Evolutionary conservation across 805 yeast genomes (phyloP).

Genomic region (Yamadazyma endophytica): DNA sequence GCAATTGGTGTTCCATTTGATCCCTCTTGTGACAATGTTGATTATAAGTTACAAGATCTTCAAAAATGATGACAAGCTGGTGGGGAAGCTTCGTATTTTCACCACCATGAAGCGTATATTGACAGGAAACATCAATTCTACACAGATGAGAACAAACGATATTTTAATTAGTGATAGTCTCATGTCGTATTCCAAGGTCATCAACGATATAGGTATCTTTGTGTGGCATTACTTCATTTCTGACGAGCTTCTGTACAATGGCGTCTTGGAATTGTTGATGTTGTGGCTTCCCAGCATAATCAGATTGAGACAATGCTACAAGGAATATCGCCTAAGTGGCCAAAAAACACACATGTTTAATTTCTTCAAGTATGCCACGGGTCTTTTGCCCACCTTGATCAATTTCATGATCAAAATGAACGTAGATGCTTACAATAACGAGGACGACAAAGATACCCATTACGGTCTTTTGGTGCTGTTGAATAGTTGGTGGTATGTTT

Average conservation of each 20-base stretch:
- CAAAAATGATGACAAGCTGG: slow-evolving; percentile 22
- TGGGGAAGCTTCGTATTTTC: slow-evolving; percentile 42
- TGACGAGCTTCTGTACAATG: slow-evolving; percentile 28
- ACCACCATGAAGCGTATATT: slow-evolving; percentile 51
- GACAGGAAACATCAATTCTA: slow-evolving; percentile 55
- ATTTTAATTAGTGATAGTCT: slow-evolving; percentile 80
- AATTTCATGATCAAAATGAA: slow-evolving; percentile 22
- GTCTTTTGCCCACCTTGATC: slow-evolving; percentile 38
- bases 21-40: slow-evolving; percentile 37
- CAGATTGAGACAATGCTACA: slow-evolving; percentile 76
- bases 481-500: slow-evolving; percentile 41
- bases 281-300: slow-evolving; percentile 62
- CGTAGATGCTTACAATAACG: slow-evolving; percentile 10
- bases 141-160: slow-evolving; percentile 65
- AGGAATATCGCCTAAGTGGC: slow-evolving; percentile 54
- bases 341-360: slow-evolving; percentile 62
- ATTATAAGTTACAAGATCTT: slow-evolving; percentile 30
- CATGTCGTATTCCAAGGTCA: slow-evolving; percentile 73
- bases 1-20: slow-evolving; percentile 11
- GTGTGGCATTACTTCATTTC: slow-evolving; percentile 39
- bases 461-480: slow-evolving; percentile 15
- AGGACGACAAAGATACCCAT: slow-evolving; percentile 7
- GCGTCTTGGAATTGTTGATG: slow-evolving; percentile 25
- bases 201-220: slow-evolving; percentile 66
- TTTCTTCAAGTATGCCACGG: slow-evolving; percentile 68